Percentiles rank a stretch among this genome's conserved stretches.
Conservation (phyloP, 306 rosid species). For the Vigna hirtella region DNA sequence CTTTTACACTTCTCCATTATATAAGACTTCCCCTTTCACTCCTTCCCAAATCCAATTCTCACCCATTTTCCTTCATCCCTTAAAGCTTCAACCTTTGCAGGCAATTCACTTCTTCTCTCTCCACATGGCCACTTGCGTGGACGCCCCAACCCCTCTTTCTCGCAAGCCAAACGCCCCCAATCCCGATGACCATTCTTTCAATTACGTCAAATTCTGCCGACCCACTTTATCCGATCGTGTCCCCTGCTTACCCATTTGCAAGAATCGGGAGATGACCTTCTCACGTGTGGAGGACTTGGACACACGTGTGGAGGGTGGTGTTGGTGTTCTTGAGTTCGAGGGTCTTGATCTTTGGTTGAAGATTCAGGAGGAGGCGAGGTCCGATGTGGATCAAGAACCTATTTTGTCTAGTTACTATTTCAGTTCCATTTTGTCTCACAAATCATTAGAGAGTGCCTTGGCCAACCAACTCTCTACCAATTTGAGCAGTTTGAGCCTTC, state of each 20-base stretch:
- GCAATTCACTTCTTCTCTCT: constrained; percentile 10
- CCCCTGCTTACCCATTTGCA: constrained; percentile 57
- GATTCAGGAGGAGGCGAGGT: constrained; percentile 72
- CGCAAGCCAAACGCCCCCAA: constrained; percentile 55
- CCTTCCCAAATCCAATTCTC: constrained; percentile 38
- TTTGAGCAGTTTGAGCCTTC: constrained; percentile 63
- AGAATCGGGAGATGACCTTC: constrained; percentile 38
- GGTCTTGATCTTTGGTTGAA: constrained; percentile 63
- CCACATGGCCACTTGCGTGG: constrained; percentile 71
- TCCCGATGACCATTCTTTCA: constrained; percentile 47
- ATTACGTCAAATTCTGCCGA: constrained; percentile 48
- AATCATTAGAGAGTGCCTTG: constrained; percentile 66
- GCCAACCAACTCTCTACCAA: constrained; percentile 66
- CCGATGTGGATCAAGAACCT: constrained; percentile 73
- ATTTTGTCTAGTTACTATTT: constrained; percentile 59
- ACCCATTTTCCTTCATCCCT: constrained; percentile 27
- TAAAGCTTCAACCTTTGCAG: constrained; percentile 32
- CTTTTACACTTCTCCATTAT: constrained; percentile 38
- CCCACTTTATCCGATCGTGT: constrained; percentile 56
- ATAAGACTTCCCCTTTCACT: constrained; percentile 44
- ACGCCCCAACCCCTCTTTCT: constrained; percentile 52
- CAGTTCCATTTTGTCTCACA: constrained; percentile 59
- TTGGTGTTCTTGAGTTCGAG: constrained; percentile 13
- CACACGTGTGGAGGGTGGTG: neutral
- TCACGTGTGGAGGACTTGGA: constrained; percentile 40